phyloP scores from a whole-genome alignment of 1,284 basidiomycete genomes.

The Bjerkandera adusta region DNA sequence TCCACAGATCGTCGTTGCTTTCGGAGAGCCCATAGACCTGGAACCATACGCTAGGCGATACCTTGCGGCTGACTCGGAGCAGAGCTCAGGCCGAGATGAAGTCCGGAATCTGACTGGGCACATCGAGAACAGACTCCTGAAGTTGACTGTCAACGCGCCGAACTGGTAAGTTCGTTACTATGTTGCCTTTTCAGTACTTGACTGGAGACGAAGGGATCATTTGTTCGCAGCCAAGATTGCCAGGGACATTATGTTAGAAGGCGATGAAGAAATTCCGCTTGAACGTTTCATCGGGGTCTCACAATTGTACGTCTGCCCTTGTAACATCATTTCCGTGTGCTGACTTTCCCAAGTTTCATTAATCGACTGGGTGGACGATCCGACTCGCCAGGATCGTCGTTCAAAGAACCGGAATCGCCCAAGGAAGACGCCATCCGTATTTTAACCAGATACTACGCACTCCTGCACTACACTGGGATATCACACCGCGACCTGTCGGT shows the following conservation, averaged over 20 bases:
- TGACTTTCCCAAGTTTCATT: slow-evolving; percentile 49
- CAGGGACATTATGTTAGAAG: slow-evolving; percentile 82
- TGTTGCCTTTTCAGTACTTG: slow-evolving; percentile 3
- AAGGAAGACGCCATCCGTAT: slow-evolving; percentile 47
- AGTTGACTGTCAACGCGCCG: slow-evolving; percentile 85
- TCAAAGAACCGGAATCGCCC: slow-evolving; percentile 41
- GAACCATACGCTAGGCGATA: slow-evolving; percentile 76
- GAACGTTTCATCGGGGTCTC: slow-evolving; percentile 75
- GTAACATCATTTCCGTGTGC: background rate
- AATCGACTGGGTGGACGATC: slow-evolving; percentile 73
- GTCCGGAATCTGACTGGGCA: slow-evolving; percentile 79
- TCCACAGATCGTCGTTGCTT: slow-evolving; percentile 44
- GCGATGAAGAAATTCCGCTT: slow-evolving; percentile 65
- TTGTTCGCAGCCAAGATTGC: slow-evolving; percentile 82
- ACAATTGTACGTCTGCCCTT: slow-evolving; percentile 69
- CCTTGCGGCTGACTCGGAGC: slow-evolving; percentile 53
- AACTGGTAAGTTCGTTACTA: slow-evolving; percentile 67
- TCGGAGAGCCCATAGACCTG: slow-evolving; percentile 77
- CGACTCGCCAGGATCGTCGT: slow-evolving; percentile 34
- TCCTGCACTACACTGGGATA: slow-evolving; percentile 76
- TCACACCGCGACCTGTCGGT: slow-evolving; percentile 62
- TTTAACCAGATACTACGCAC: slow-evolving; percentile 80
- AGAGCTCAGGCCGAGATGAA: slow-evolving; percentile 53
- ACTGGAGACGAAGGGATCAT: slow-evolving; percentile 61
- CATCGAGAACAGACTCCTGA: slow-evolving; percentile 68